phyloP scores from a whole-genome alignment of 306 rosid species.

The Sesbania bispinosa region DNA sequence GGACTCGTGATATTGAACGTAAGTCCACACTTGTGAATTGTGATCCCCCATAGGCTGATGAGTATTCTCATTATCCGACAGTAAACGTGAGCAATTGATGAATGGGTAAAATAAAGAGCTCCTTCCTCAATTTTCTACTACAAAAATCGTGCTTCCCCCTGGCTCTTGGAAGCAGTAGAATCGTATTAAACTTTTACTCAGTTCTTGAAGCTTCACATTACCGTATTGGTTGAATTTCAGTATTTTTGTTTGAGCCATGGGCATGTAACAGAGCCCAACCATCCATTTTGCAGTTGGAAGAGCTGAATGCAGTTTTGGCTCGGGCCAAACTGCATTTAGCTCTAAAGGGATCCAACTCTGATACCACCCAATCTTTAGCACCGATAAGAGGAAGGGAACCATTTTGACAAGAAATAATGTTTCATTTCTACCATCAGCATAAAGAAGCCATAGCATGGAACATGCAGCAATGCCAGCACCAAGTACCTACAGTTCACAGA shows the following conservation, averaged over 20 bases:
- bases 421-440: slow-evolving; percentile 34
- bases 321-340: background rate
- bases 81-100: background rate
- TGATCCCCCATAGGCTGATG: too few relatives aligned
- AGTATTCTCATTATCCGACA: background rate
- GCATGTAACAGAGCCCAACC: background rate
- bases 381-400: slow-evolving; percentile 42
- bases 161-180: background rate
- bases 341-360: background rate
- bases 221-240: background rate
- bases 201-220: background rate
- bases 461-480: slow-evolving; percentile 37
- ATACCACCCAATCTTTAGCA: slow-evolving; percentile 21
- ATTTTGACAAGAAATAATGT: slow-evolving; percentile 30
- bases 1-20: background rate
- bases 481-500: slow-evolving; percentile 36
- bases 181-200: background rate
- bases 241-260: slow-evolving; percentile 1
- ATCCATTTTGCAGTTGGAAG: background rate
- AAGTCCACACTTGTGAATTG: background rate
- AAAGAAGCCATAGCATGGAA: slow-evolving; percentile 50
- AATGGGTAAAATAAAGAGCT: background rate
- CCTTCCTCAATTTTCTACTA: background rate
- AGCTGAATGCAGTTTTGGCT: background rate
- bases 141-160: background rate